A percentile compares a stretch with the other conserved stretches of the same genome.
Evolutionary conservation across 768 basidiomycete genomes (phyloP).

Genomic region (Tylopilus subfusipes): DNA sequence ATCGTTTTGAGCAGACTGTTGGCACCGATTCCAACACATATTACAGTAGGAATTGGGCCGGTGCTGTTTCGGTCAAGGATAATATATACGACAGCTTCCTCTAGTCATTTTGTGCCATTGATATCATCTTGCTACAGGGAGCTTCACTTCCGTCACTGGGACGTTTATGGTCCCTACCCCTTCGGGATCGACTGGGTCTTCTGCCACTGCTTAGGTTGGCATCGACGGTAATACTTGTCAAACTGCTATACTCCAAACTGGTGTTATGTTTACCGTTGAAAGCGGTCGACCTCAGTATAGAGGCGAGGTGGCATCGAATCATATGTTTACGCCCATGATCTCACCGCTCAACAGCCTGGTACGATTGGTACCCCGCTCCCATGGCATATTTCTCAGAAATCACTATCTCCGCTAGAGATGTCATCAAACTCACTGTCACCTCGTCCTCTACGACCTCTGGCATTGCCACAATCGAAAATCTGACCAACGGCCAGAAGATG

Average conservation of each 20-base stretch:
- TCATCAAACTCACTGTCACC: not conserved
- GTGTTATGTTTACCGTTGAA: not conserved
- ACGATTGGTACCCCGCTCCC: not conserved
- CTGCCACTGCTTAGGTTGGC: not conserved
- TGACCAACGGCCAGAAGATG: not conserved
- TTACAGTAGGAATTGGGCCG: slow-evolving; percentile 4
- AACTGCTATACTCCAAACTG: not conserved
- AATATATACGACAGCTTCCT: not conserved
- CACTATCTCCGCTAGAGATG: not conserved
- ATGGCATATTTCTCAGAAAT: not conserved
- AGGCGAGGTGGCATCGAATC: too few relatives aligned
- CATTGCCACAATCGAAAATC: slow-evolving; percentile 5
- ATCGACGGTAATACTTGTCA: not conserved
- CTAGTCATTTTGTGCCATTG: not conserved
- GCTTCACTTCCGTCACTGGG: slow-evolving; percentile 7
- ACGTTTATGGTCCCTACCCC: slow-evolving; percentile 6
- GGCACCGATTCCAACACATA: not conserved
- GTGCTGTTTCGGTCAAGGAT: not conserved
- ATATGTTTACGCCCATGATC: too few relatives aligned
- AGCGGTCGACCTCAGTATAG: too few relatives aligned
- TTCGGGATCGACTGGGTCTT: not conserved
- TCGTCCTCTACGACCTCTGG: not conserved
- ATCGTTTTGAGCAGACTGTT: not conserved
- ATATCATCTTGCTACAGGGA: slow-evolving; percentile 3
- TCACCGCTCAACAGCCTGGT: not conserved